Conservation (phyloP, 352 stramenopile species). For the Globisporangium nodosum region DNA sequence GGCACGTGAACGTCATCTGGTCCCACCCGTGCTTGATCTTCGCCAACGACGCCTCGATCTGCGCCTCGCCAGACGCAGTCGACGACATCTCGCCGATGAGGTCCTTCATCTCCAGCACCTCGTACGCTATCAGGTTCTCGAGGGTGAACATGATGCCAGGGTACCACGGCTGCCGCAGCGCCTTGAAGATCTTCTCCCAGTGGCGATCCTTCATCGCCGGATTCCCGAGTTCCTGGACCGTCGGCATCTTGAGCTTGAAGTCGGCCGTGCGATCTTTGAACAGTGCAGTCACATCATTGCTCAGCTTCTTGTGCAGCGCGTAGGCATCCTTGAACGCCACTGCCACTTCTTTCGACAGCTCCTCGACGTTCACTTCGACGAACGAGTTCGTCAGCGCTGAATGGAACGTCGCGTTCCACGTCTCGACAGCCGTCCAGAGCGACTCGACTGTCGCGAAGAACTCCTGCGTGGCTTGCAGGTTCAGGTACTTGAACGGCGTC, state of each 20-base stretch:
- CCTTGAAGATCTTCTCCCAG: conserved; percentile 94
- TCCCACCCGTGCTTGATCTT: conserved; percentile 90
- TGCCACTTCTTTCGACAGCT: conserved; percentile 83
- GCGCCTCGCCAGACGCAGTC: conserved; percentile 82
- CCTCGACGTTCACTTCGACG: conserved; percentile 84
- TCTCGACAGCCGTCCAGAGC: conserved; percentile 81
- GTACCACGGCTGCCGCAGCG: conserved; percentile 83
- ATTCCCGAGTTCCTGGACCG: conserved; percentile 90
- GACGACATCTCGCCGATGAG: conserved; percentile 82
- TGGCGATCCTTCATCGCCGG: conserved; percentile 91
- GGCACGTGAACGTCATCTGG: conserved; percentile 75
- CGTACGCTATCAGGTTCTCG: conserved; percentile 84
- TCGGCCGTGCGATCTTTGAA: conserved; percentile 85
- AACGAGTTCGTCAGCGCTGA: conserved; percentile 83
- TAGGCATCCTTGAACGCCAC: conserved; percentile 89
- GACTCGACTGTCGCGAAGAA: conserved; percentile 80
- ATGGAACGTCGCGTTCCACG: conserved; percentile 82
- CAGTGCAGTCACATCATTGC: conserved; percentile 84
- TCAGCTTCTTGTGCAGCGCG: conserved; percentile 89
- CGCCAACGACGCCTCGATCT: conserved; percentile 86
- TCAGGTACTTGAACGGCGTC: conserved; percentile 86
- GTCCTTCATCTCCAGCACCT: conserved; percentile 87
- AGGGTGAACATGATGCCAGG: conserved; percentile 87
- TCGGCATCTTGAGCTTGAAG: conserved; percentile 90
- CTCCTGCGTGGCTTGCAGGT: conserved; percentile 83